Percentiles rank a stretch among this genome's conserved stretches.
Evolutionary conservation across 441 rosid species (phyloP).

Genomic region (Metrosideros polymorpha): DNA sequence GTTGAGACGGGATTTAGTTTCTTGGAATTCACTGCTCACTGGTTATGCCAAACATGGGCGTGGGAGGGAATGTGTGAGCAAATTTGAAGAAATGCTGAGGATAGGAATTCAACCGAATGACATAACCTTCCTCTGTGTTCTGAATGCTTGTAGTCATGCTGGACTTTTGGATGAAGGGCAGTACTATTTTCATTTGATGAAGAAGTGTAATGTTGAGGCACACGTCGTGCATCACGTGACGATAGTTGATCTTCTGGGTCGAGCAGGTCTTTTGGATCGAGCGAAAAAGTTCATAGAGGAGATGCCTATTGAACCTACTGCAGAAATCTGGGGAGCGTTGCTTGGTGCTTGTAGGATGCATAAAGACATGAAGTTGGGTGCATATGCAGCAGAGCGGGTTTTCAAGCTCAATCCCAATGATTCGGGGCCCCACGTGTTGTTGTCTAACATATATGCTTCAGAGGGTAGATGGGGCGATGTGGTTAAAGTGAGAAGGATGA

Average conservation of each 20-base stretch:
- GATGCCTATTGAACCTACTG: conserved; percentile 33
- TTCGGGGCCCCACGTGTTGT: conserved; percentile 6
- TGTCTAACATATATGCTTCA: conserved; percentile 32
- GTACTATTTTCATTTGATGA: conserved; percentile 23
- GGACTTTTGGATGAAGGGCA: conserved; percentile 34
- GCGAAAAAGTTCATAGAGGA: conserved; percentile 24
- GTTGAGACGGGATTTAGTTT: conserved; percentile 21
- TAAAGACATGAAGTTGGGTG: conserved; percentile 32
- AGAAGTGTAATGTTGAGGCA: conserved; percentile 25
- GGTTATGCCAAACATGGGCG: conserved; percentile 38
- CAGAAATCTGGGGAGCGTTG: conserved; percentile 49
- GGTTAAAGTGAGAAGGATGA: conserved; percentile 24
- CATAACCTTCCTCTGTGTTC: conserved; percentile 37
- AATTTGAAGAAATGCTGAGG: conserved; percentile 26
- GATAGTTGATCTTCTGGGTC: conserved; percentile 43
- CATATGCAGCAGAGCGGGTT: conserved; percentile 30
- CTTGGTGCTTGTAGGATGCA: conserved; percentile 48
- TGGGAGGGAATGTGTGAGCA: conserved; percentile 23
- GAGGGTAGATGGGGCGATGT: conserved; percentile 34
- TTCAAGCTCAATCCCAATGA: conserved; percentile 33
- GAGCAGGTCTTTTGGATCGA: conserved; percentile 34
- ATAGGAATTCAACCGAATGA: conserved; percentile 27
- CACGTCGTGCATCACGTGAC: conserved; percentile 29
- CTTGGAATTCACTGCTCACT: conserved; percentile 35
- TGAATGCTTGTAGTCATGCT: conserved; percentile 48